Conservation (phyloP, 2,329 filamentous ascomycete species). For the Harringtonia lauricola region DNA sequence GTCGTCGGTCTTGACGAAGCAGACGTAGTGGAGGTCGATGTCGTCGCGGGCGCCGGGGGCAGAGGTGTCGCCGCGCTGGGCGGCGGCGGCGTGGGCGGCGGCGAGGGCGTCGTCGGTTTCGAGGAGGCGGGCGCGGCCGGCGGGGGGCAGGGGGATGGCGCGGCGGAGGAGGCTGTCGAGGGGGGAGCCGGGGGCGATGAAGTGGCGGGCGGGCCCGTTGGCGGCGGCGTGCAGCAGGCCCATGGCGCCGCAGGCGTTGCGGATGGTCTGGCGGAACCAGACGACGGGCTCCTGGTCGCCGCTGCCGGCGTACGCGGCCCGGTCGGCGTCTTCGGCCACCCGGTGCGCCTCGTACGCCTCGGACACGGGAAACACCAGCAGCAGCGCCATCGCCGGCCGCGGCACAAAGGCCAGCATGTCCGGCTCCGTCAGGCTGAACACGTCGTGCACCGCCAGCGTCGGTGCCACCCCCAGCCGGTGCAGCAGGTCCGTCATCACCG, state of each 20-base stretch:
- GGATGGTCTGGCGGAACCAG: conserved; percentile 93
- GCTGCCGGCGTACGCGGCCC: conserved; percentile 52
- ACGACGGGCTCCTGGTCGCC: conserved; percentile 66
- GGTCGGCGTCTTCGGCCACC: conserved; percentile 56
- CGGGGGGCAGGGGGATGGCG: conserved; percentile 59
- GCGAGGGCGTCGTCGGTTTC: conserved; percentile 70
- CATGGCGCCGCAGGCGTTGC: conserved; percentile 87
- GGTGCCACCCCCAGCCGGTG: conserved; percentile 74
- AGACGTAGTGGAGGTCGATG: conserved; percentile 92
- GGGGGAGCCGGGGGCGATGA: conserved; percentile 46
- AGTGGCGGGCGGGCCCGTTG: conserved; percentile 60
- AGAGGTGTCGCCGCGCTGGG: conserved; percentile 63
- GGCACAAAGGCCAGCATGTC: conserved; percentile 79
- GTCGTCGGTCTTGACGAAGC: conserved; percentile 69
- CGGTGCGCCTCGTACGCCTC: conserved; percentile 69
- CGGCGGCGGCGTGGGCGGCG: conserved; percentile 66
- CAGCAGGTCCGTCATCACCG: conserved; percentile 75
- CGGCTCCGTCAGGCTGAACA: conserved; percentile 81
- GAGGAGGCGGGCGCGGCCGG: conserved; percentile 58
- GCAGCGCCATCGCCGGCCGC: conserved; percentile 74
- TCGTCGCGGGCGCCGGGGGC: conserved; percentile 70
- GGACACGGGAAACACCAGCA: conserved; percentile 85
- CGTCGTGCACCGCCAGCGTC: conserved; percentile 74
- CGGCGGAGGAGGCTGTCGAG: conserved; percentile 55
- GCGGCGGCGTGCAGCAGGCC: conserved; percentile 71